These are phyloP conservation scores for Lactarius sanguifluus DNA, from an alignment of 768 basidiomycete species.

Conservation along the genomic window DNA sequence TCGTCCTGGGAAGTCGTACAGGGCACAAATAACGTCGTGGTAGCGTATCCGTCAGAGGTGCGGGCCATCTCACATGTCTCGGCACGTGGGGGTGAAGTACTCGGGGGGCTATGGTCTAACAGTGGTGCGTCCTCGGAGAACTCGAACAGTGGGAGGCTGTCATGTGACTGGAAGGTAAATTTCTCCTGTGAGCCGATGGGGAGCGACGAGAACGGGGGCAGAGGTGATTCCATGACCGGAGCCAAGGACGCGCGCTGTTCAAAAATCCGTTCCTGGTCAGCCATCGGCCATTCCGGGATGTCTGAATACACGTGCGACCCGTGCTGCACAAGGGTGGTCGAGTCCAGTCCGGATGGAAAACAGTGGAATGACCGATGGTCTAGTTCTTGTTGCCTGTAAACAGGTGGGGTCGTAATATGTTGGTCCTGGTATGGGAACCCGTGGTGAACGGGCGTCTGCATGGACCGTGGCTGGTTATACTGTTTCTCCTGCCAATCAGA, in stretches of 20 bases:
- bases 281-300: neutral
- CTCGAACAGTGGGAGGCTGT: neutral
- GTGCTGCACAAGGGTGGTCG: neutral
- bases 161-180: neutral
- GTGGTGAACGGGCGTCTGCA: neutral
- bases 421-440: neutral
- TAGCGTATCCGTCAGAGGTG: neutral
- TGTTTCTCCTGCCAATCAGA: neutral
- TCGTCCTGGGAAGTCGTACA: neutral
- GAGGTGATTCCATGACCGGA: neutral
- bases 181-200: neutral
- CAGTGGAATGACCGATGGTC: neutral
- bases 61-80: neutral
- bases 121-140: neutral
- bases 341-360: neutral
- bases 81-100: neutral
- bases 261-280: neutral
- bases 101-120: neutral
- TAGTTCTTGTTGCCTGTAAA: constrained; percentile 3
- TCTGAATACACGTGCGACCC: neutral
- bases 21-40: neutral
- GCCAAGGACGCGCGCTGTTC: neutral
- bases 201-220: neutral
- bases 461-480: neutral
- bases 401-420: neutral